These are phyloP conservation scores for Boletus fagicola DNA, from an alignment of 768 basidiomycete genomes.

Conservation along the genomic window DNA sequence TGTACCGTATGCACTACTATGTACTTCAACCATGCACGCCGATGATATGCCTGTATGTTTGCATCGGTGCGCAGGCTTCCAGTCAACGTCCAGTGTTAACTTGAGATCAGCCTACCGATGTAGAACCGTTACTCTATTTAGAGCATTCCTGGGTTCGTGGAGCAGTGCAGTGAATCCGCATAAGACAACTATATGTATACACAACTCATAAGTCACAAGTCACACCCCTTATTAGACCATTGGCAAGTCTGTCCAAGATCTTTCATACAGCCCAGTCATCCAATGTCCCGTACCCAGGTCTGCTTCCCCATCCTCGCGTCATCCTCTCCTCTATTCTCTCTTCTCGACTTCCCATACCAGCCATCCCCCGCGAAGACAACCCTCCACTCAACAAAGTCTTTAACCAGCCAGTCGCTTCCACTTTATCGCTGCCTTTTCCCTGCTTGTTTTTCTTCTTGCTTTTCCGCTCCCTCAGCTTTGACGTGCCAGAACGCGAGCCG, in stretches of 20 bases:
- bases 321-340: conserved; percentile 54
- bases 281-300: conserved; percentile 39
- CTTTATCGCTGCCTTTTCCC: conserved; percentile 31
- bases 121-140: background rate
- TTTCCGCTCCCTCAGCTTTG: conserved; percentile 36
- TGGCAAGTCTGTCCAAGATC: background rate
- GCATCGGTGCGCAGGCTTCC: background rate
- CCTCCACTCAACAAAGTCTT: conserved; percentile 19
- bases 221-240: background rate
- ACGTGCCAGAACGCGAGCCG: conserved; percentile 32
- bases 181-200: conserved; percentile 2
- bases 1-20: conserved; percentile 14
- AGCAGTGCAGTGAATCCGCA: background rate
- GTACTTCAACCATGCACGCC: conserved; percentile 8
- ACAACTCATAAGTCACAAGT: conserved; percentile 12
- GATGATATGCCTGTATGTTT: conserved; percentile 19
- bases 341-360: conserved; percentile 34
- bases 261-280: conserved; percentile 58
- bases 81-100: background rate
- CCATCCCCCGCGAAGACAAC: conserved; percentile 24
- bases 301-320: conserved; percentile 47
- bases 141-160: background rate
- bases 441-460: conserved; percentile 35
- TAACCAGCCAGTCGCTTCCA: conserved; percentile 29
- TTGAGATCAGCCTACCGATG: too few relatives aligned